phyloP scores from a whole-genome alignment of 2,329 filamentous ascomycete species.

The Fusarium sp. region DNA sequence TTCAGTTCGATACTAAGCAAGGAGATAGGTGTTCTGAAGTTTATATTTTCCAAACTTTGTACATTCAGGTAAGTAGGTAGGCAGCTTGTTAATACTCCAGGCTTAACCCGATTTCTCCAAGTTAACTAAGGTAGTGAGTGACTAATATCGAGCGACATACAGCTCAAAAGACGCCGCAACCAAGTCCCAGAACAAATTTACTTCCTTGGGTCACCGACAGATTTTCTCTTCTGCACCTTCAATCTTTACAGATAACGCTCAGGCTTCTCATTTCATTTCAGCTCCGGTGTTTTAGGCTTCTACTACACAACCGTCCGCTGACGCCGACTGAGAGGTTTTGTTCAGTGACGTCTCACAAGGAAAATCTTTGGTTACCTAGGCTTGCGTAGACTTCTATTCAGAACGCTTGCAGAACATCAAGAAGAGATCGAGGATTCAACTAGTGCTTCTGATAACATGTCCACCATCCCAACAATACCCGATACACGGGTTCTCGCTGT shows the following conservation, averaged over 20 bases:
- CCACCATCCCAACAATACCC: slow-evolving; percentile 51
- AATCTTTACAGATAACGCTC: background rate
- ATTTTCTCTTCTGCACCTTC: background rate
- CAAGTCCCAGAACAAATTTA: background rate
- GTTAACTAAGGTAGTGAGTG: slow-evolving; percentile 3
- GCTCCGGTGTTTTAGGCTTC: background rate
- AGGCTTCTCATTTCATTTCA: background rate
- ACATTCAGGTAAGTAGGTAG: background rate
- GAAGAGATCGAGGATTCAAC: background rate
- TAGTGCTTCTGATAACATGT: slow-evolving; percentile 26
- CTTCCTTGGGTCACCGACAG: background rate
- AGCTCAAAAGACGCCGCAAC: slow-evolving; percentile 9
- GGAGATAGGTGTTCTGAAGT: background rate
- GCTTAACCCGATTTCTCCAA: slow-evolving; percentile 8
- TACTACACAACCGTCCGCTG: background rate
- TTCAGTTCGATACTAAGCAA: background rate
- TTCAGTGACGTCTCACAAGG: slow-evolving; percentile 20
- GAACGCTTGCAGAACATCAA: background rate
- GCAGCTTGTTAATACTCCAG: background rate
- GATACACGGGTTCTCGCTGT: slow-evolving; percentile 81
- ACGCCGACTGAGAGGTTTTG: slow-evolving; percentile 13
- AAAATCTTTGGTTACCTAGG: background rate
- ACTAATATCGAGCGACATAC: slow-evolving; percentile 20
- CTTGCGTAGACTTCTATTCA: background rate
- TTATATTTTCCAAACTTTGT: background rate